Percentiles rank a stretch among this genome's conserved stretches.
Evolutionary conservation across 257 asterid species (phyloP).

Genomic region (Gentiana dahurica): DNA sequence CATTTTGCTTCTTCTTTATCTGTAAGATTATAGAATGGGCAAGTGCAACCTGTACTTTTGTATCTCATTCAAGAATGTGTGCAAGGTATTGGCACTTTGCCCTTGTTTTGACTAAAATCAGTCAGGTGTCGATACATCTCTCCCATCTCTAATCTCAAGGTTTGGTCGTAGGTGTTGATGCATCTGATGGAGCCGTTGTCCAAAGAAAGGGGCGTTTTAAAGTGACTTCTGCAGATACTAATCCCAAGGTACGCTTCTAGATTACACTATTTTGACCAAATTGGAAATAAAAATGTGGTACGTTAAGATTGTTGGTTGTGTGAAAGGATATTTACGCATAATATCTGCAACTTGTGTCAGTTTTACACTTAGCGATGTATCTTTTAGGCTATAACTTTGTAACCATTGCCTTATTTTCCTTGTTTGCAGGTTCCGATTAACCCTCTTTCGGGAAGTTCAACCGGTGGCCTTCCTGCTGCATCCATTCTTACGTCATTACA

Average conservation of each 20-base stretch:
- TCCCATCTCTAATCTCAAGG: slow-evolving; percentile 6
- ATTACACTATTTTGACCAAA: background rate
- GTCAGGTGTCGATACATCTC: background rate
- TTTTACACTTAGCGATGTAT: background rate
- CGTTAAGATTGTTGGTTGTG: too few relatives aligned
- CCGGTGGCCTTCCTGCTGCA: slow-evolving; percentile 34
- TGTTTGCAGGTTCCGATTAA: slow-evolving; percentile 42
- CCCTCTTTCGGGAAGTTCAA: slow-evolving; percentile 36
- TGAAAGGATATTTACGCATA: too few relatives aligned
- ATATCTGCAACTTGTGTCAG: too few relatives aligned
- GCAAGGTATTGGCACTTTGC: too few relatives aligned
- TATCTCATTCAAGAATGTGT: background rate
- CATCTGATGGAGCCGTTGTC: slow-evolving; percentile 49
- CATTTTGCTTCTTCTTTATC: slow-evolving; percentile 2
- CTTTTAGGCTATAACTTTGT: slow-evolving; percentile 25
- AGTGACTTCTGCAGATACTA: slow-evolving; percentile 80
- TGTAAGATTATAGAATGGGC: background rate
- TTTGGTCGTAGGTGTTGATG: slow-evolving; percentile 53
- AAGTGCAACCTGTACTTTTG: too few relatives aligned
- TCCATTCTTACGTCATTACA: slow-evolving; percentile 77
- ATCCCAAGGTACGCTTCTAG: slow-evolving; percentile 42
- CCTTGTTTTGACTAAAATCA: too few relatives aligned
- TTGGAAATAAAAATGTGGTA: too few relatives aligned
- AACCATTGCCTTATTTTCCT: slow-evolving; percentile 27
- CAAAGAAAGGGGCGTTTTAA: slow-evolving; percentile 95